Evolutionary conservation across 225 moss, liverwort and hornwort species (phyloP).

Genomic region (Marchantia paleacea): DNA sequence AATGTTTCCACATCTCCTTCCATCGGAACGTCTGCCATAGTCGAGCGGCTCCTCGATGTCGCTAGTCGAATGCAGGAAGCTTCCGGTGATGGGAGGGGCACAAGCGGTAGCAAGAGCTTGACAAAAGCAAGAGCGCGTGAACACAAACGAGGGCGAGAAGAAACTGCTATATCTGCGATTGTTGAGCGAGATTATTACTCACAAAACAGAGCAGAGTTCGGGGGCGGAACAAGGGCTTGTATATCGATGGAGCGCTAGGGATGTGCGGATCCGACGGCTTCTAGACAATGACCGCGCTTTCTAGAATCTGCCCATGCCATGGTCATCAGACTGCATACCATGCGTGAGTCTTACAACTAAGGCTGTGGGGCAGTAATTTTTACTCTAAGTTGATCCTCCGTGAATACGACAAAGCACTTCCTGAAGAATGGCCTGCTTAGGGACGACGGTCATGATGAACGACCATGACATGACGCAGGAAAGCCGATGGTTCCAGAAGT

Average conservation of each 20-base stretch:
- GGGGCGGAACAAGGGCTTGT: neutral
- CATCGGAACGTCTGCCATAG: constrained; percentile 22
- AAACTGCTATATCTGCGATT: neutral
- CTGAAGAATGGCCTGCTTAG: neutral
- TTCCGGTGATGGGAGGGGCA: neutral
- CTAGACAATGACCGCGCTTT: constrained; percentile 15
- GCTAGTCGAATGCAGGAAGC: neutral
- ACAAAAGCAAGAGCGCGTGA: neutral
- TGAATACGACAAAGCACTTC: constrained; percentile 4
- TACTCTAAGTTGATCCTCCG: neutral
- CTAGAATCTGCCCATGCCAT: constrained; percentile 15
- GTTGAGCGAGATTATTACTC: neutral
- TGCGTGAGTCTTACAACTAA: neutral
- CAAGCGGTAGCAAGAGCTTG: no score
- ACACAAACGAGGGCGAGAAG: neutral
- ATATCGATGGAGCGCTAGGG: constrained; percentile 16
- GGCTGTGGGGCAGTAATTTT: neutral
- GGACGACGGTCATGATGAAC: neutral
- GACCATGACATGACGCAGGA: neutral
- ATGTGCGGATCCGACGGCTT: constrained; percentile 21
- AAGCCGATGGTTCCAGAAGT: constrained; percentile 6
- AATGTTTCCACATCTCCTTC: constrained; percentile 35
- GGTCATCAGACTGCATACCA: neutral
- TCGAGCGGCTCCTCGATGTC: neutral
- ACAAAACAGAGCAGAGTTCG: neutral